Evolutionary conservation across 2,329 filamentous ascomycete genomes (phyloP), one percentile per base, ranked within the genome.

Genomic region (Xylariaceae sp.): DNA sequence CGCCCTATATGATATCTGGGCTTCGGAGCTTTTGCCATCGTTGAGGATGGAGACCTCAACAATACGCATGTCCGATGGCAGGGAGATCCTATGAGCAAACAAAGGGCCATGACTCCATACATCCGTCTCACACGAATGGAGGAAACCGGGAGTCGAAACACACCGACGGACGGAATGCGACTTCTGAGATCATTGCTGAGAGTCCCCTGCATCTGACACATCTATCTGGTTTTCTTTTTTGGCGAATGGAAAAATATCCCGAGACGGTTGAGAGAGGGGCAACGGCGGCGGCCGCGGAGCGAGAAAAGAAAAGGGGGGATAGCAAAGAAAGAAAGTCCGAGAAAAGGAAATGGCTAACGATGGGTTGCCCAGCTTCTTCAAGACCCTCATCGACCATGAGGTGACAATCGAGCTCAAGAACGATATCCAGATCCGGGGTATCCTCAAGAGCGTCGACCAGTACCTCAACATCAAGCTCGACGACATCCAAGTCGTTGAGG

Each of bases 351-450:
- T 1, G 48, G 53, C 60, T 62, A 54, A 62, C 58, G 15, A 56
- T 42, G n/a, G 42, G 23, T 34, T 54, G 23, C 35, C 3, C 72
- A 94, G 90, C 79, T 97, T 97, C 81, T 97, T 97, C 86, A 97
- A 97, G 77, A 97, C 93, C 56, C 89, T 97, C 71, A 95, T 97
- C 74, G 94, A 97, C 80, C 89, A 94, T 68, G 88, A 95, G 80
- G 92, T 99, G 72, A 97, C 92, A 51, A 92, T 99, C 73, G 94
- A 99, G 80, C 89, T 99, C 75, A 99, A 99, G 79, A 99, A 99
- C 76, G 94, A 99, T 78, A 96, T 99, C 69, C 92, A 92, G 73
- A 95, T 99, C 74, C 90, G 90, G 70, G 94, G 94, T 66, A 95
- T 88, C 42, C 82, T 99, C 67, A 99, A 97, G 81, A 95, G 90